Conservation (phyloP, 2,329 filamentous ascomycete genomes). For the Trematosphaeria pertusa region DNA sequence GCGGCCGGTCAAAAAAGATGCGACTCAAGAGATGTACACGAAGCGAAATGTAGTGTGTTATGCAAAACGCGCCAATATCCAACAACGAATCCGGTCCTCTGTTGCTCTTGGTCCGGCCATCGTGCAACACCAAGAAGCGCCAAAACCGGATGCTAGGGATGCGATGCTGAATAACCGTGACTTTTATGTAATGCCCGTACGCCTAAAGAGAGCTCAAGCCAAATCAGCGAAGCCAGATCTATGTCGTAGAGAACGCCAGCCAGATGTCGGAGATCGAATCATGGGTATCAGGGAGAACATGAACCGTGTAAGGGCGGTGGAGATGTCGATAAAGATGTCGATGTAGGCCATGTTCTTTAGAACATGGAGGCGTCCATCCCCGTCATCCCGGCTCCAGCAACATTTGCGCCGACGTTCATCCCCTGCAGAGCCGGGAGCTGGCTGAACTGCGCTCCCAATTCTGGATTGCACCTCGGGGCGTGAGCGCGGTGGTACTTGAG, state of each 20-base stretch:
- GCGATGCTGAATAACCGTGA: slow-evolving; percentile 26
- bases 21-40: slow-evolving; percentile 35
- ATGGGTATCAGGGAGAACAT: slow-evolving; percentile 33
- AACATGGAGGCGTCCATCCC: slow-evolving; percentile 63
- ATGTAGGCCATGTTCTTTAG: slow-evolving; percentile 21
- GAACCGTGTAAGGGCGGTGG: slow-evolving; percentile 15
- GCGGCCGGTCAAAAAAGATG: slow-evolving; percentile 33
- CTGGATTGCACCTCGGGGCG: slow-evolving; percentile 88
- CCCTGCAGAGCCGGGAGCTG: slow-evolving; percentile 30
- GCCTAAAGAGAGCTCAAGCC: slow-evolving; percentile 15
- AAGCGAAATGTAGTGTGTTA: slow-evolving; percentile 26
- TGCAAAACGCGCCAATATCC: slow-evolving; percentile 29
- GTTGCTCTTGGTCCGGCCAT: slow-evolving; percentile 24
- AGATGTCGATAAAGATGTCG: slow-evolving; percentile 12
- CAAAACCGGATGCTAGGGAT: slow-evolving; percentile 28
- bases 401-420: slow-evolving; percentile 49
- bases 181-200: slow-evolving; percentile 27
- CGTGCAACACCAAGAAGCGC: slow-evolving; percentile 28
- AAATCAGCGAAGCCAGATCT: slow-evolving; percentile 21
- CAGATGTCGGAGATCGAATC: slow-evolving; percentile 22
- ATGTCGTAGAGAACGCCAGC: slow-evolving; percentile 28
- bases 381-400: slow-evolving; percentile 61
- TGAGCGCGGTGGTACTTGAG: slow-evolving; percentile 84
- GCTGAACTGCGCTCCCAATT: slow-evolving; percentile 55
- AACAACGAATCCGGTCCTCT: slow-evolving; percentile 19